Evolutionary conservation across 73 alveolate genomes (phyloP), one percentile per base, ranked within the genome.

Genomic region (Symbiodinium natans): DNA sequence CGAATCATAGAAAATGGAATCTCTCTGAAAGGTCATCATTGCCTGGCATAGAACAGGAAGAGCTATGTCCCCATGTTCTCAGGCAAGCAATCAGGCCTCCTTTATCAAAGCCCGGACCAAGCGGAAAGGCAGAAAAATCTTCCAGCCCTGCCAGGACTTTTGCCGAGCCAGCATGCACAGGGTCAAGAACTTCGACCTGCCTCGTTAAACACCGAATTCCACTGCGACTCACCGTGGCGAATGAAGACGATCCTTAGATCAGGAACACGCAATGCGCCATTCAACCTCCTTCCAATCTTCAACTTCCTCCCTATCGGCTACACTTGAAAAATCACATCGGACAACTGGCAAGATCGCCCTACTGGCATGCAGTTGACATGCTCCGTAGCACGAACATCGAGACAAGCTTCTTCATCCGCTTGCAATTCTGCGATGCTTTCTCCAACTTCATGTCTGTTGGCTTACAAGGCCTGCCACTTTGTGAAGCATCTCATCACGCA

Each of bases 181-280:
- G 38, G 2, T 10, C 82, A 31, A 31, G 82, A 23, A 10, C 83
- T 31, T 27, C 39, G 38, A 29, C 77, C 84, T 17, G 88, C 97
- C 97, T 90, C 31, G 88, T 90, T 90, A 85, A 90, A 90, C 42
- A 90, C 97, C 0, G 97, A 90, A 33, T 90, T 90, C 97, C 97
- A 90, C 85, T 90, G 97, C 42, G 97, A 90, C 80, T 90, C 97
- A 11, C 97, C 97, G 46, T 90, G 97, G n/a, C 97, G 83, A 54
- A 90, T 90, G 68, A 90, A 90, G 11, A 90, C 97, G 29, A 90
- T 90, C 97, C 97, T 90, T 9, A 40, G 42, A 56, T 23, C 59
- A 33, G 83, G 83, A 13, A 27, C 9, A 10, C 9, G 83, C 83
- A 71, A 71, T 27, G 39, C 41, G 39, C 40, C 4, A 33, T 27